A percentile compares a stretch with the other conserved stretches of the same genome.
Evolutionary conservation across 2,329 filamentous ascomycete species (phyloP).

Genomic region (Venturia aucupariae): DNA sequence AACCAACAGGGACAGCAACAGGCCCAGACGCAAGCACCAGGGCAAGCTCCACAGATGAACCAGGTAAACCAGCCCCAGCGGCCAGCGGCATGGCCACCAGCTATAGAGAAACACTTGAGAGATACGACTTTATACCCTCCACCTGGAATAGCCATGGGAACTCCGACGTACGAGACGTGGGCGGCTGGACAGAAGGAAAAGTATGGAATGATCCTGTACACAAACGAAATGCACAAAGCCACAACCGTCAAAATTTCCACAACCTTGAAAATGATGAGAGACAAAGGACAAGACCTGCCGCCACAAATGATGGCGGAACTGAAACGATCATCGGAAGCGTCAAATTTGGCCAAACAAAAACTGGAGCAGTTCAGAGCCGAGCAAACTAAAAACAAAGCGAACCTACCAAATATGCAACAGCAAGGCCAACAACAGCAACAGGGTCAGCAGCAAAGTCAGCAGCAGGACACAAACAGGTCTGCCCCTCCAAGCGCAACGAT

Average conservation of each 20-base stretch:
- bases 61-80: conserved; percentile 26
- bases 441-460: conserved; percentile 14
- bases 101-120: conserved; percentile 30
- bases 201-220: conserved; percentile 25
- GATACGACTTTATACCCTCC: conserved; percentile 27
- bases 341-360: conserved; percentile 27
- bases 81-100: conserved; percentile 16
- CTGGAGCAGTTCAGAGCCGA: conserved; percentile 2
- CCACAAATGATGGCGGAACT: conserved; percentile 26
- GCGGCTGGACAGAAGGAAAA: conserved; percentile 27
- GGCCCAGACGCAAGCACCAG: conserved; percentile 21
- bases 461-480: conserved; percentile 14
- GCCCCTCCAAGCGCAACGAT: conserved; percentile 15
- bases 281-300: conserved; percentile 26
- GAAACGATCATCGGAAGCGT: conserved; percentile 23
- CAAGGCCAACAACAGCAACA: conserved; percentile 14
- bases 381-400: conserved; percentile 14
- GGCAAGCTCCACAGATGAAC: conserved; percentile 16
- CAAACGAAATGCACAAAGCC: conserved; percentile 22
- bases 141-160: conserved; percentile 22
- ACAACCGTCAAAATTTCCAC: conserved; percentile 22
- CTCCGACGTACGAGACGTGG: conserved; percentile 28
- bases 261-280: conserved; percentile 25
- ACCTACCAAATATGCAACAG: conserved; percentile 11
- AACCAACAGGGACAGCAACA: conserved; percentile 3